phyloP scores from a whole-genome alignment of 371 early-diverging fungal species.

The Quaeritorhiza haematococci region DNA sequence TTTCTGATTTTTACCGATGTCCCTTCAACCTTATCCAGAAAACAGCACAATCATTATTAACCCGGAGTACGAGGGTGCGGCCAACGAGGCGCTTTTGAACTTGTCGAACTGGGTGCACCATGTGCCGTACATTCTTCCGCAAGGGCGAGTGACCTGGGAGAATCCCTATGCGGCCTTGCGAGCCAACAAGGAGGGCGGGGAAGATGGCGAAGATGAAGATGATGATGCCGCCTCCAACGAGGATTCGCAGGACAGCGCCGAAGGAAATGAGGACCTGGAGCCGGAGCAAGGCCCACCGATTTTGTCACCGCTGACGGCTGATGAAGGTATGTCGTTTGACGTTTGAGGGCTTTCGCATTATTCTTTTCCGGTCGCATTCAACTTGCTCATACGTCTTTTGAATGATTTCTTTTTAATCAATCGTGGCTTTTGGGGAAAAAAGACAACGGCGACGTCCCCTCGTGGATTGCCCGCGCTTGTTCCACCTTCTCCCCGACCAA shows the following conservation, averaged over 20 bases:
- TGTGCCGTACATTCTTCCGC: constrained; percentile 51
- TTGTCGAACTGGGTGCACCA: constrained; percentile 54
- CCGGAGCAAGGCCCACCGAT: constrained; percentile 47
- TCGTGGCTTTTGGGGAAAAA: not conserved
- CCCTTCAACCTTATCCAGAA: constrained; percentile 1
- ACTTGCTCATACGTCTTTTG: too few relatives aligned
- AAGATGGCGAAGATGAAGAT: constrained; percentile 28
- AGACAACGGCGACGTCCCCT: constrained; percentile 32
- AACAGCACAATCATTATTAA: constrained; percentile 42
- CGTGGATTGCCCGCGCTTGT: constrained; percentile 41
- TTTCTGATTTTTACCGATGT: not conserved
- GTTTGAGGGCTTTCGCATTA: not conserved
- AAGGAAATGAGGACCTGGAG: constrained; percentile 17
- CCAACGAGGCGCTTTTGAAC: constrained; percentile 33
- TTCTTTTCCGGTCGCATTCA: not conserved
- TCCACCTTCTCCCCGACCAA: constrained; percentile 29
- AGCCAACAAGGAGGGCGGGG: constrained; percentile 17
- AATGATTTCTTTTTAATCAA: too few relatives aligned
- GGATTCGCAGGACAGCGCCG: constrained; percentile 11
- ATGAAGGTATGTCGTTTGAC: constrained; percentile 29
- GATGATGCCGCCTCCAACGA: constrained; percentile 21
- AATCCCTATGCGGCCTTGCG: constrained; percentile 23
- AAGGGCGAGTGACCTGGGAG: constrained; percentile 48
- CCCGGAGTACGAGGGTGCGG: constrained; percentile 41
- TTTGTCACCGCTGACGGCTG: constrained; percentile 31